Evolutionary conservation across 164 flowering plant genomes (phyloP).

Genomic region (Liquidambar formosana): DNA sequence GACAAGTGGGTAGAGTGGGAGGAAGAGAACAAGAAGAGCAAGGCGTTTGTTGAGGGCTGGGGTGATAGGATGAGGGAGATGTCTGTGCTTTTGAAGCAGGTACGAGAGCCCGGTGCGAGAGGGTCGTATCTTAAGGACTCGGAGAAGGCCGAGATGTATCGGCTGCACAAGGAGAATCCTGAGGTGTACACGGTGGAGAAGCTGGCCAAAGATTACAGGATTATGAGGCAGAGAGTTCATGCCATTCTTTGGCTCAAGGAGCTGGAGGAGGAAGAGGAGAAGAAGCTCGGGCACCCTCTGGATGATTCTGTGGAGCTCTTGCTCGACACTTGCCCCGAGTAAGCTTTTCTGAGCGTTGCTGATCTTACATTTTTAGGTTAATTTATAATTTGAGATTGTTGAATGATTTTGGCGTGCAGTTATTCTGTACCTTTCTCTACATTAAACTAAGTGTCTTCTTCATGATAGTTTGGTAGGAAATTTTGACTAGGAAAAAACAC

Average conservation of each 20-base stretch:
- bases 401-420: neutral
- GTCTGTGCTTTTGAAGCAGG: conserved; percentile 62
- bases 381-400: neutral
- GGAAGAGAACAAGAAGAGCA: conserved; percentile 39
- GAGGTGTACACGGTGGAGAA: conserved; percentile 79
- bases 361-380: neutral
- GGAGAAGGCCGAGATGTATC: conserved; percentile 87
- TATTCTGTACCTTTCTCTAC: neutral
- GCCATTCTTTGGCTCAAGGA: conserved; percentile 93
- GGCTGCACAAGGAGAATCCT: conserved; percentile 76
- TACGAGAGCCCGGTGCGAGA: conserved; percentile 82
- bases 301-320: conserved; percentile 83
- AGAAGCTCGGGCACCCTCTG: conserved; percentile 73
- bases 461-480: too few relatives aligned
- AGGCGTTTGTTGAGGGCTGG: conserved; percentile 54
- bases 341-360: conserved; percentile 14
- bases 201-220: conserved; percentile 83
- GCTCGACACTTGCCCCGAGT: conserved; percentile 66
- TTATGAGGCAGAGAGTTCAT: conserved; percentile 93
- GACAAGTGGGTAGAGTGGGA: conserved; percentile 36
- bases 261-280: conserved; percentile 83
- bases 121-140: conserved; percentile 83
- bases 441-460: neutral
- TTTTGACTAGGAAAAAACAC: too few relatives aligned
- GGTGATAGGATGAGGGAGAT: conserved; percentile 45